Conservation (phyloP, 2,329 filamentous ascomycete genomes). For the Phialocephala subalpina region DNA sequence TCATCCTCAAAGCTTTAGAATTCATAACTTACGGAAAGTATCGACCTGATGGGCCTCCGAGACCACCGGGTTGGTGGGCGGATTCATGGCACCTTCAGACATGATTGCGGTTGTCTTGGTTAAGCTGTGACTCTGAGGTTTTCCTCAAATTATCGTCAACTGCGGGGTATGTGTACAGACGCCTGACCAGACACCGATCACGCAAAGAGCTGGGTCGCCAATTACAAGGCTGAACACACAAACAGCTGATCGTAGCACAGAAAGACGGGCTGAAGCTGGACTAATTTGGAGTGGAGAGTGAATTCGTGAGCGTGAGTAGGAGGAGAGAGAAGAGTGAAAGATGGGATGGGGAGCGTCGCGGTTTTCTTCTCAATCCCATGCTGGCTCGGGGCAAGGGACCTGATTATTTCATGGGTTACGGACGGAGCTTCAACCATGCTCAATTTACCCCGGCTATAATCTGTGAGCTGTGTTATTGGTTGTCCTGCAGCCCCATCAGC, state of each 20-base stretch:
- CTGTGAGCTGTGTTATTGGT: constrained; percentile 7
- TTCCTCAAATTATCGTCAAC: neutral
- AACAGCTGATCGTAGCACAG: neutral
- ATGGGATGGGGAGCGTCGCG: constrained; percentile 9
- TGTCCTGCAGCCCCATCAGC: neutral
- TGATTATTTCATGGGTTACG: constrained; percentile 6
- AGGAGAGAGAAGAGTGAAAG: neutral
- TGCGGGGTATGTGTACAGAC: constrained; percentile 22
- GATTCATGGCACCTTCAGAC: constrained; percentile 51
- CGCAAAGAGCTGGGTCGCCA: constrained; percentile 17
- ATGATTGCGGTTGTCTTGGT: constrained; percentile 45
- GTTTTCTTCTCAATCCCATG: constrained; percentile 11
- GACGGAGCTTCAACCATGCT: constrained; percentile 18
- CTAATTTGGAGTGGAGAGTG: neutral
- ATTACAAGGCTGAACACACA: constrained; percentile 12
- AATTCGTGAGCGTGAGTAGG: neutral
- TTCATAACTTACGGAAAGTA: constrained; percentile 67
- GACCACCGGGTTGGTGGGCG: constrained; percentile 66
- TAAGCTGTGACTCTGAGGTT: constrained; percentile 7
- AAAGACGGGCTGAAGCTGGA: constrained; percentile 4
- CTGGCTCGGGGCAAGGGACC: constrained; percentile 19
- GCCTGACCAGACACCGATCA: constrained; percentile 2
- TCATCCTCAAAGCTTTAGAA: constrained; percentile 9
- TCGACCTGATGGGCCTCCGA: constrained; percentile 80
- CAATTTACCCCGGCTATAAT: constrained; percentile 20